Conservation (phyloP, 495 filamentous ascomycete genomes). For the Annulohypoxylon bovei region DNA sequence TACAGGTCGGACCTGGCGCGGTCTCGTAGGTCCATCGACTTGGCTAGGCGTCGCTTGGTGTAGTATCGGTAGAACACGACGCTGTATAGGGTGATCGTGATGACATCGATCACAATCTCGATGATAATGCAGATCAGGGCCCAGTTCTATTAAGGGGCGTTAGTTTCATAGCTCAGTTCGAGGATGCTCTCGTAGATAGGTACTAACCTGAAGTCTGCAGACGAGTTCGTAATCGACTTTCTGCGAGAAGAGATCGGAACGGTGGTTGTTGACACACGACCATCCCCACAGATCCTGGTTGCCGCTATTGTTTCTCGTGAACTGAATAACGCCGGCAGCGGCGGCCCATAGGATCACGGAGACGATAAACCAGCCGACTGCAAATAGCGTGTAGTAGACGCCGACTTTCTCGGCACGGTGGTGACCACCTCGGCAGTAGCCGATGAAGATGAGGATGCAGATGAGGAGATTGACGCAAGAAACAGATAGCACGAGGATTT, state of each 20-base stretch:
- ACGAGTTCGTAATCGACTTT: slow-evolving; percentile 90
- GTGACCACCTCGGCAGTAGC: slow-evolving; percentile 91
- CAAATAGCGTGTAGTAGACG: slow-evolving; percentile 92
- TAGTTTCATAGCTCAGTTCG: slow-evolving; percentile 10
- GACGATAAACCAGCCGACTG: slow-evolving; percentile 92
- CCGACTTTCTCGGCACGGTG: slow-evolving; percentile 88
- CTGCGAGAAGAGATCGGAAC: slow-evolving; percentile 75
- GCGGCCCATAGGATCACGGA: slow-evolving; percentile 93
- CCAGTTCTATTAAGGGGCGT: slow-evolving; percentile 79
- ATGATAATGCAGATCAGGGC: slow-evolving; percentile 95
- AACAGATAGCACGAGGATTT: slow-evolving; percentile 81
- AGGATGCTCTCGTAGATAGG: neutral
- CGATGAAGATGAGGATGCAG: slow-evolving; percentile 82
- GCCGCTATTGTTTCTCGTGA: slow-evolving; percentile 72
- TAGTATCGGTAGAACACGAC: slow-evolving; percentile 96
- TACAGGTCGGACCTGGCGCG: slow-evolving; percentile 92
- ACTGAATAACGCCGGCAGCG: slow-evolving; percentile 84
- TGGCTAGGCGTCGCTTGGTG: slow-evolving; percentile 91
- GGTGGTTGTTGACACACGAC: slow-evolving; percentile 89
- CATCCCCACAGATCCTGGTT: slow-evolving; percentile 96
- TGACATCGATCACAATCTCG: slow-evolving; percentile 90
- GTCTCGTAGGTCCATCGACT: slow-evolving; percentile 96
- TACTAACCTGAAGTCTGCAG: slow-evolving; percentile 87
- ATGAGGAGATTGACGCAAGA: slow-evolving; percentile 81
- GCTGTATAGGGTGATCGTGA: slow-evolving; percentile 91